Base-by-base conservation (phyloP, 2,329 filamentous ascomycete species). In the Paecilomyces dactylethromorphus region DNA sequence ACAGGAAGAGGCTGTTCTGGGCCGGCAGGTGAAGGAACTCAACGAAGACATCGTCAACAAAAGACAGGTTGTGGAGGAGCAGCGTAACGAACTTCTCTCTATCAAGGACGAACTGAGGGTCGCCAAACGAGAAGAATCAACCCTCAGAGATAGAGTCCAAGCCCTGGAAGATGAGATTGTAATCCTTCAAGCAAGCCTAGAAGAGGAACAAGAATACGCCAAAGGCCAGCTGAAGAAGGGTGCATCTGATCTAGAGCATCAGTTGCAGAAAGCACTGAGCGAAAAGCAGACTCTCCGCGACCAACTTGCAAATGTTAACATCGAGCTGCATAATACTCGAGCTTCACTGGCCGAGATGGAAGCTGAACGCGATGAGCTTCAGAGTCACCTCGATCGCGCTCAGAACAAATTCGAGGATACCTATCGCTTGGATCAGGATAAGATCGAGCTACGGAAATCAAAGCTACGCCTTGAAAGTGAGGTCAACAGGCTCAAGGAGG, bases 91-190 rank as follows among this genome's bases (percentile, higher is more conserved):
- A 66, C 75, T 92, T 3, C 84, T 87, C 1, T 75, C 79, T 7
- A 82, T 87, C 8, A 84, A 84, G 57, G 88, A 92, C 63, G 86
- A 91, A 58, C 79, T 92, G 8, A 84, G 88, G n/a, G 79, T 87
- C 55, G 83, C 84, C 26, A 84, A 87, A 63, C 80, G 87, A 22
- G 85, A 87, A 63, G 82, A 85, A 68, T 82, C 85, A 63, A 71
- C 80, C 0, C 79, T 90, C 60, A 78, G 79, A 54, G 87, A 89
- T 63, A 90, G 86, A 69, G 78, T 87, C 1, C 84, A 88, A 59
- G 81, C 82, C 7, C 72, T 92, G 21, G 88, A 92, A 68, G 89
- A 92, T 63, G 89, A 92, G 69, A 80, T 91, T n/a, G 86, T 90
- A 56, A 84, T 90, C 29, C 75, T 92, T 13, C 88, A 91, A 69